Conservation (phyloP, 495 filamentous ascomycete species). For the Evernia prunastri region DNA sequence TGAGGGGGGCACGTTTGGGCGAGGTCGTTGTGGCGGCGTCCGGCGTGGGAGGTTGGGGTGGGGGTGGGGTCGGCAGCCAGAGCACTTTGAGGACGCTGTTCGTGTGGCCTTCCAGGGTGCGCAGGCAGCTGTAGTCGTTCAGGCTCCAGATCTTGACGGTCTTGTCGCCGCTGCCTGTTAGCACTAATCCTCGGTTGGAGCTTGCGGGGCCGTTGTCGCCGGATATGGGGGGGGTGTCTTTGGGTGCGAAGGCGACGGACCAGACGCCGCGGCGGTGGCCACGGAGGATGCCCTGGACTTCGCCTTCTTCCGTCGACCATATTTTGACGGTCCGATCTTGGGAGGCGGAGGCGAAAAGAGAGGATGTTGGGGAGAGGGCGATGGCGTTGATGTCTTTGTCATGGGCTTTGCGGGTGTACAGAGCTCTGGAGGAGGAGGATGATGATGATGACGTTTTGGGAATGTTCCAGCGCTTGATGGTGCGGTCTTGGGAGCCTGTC, state of each 20-base stretch:
- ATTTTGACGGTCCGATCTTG: slow-evolving; percentile 97
- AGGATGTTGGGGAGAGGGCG: slow-evolving; percentile 61
- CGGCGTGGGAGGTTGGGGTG: slow-evolving; percentile 27
- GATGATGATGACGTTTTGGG: slow-evolving; percentile 39
- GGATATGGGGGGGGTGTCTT: slow-evolving; percentile 62
- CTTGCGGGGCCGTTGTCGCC: slow-evolving; percentile 59
- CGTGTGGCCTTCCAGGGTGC: slow-evolving; percentile 93
- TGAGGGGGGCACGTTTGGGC: slow-evolving; percentile 45
- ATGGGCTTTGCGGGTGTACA: slow-evolving; percentile 86
- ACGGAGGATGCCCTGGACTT: slow-evolving; percentile 77
- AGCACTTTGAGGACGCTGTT: slow-evolving; percentile 90
- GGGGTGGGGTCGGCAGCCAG: slow-evolving; percentile 63
- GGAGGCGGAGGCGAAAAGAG: slow-evolving; percentile 86
- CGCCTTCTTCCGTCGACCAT: slow-evolving; percentile 83
- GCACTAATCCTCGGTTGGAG: slow-evolving; percentile 61
- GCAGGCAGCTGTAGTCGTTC: slow-evolving; percentile 83
- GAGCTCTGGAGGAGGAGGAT: slow-evolving; percentile 44
- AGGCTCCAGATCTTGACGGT: slow-evolving; percentile 95
- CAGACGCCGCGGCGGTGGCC: slow-evolving; percentile 93
- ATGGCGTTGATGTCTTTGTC: slow-evolving; percentile 99
- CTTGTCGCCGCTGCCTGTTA: slow-evolving; percentile 90
- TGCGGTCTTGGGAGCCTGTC: slow-evolving; percentile 90
- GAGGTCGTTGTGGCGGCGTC: slow-evolving; percentile 26
- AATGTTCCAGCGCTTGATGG: slow-evolving; percentile 85
- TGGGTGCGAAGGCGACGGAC: slow-evolving; percentile 83